Conservation (phyloP, 202 grass and related monocot genomes). For the Carex arenaria region DNA sequence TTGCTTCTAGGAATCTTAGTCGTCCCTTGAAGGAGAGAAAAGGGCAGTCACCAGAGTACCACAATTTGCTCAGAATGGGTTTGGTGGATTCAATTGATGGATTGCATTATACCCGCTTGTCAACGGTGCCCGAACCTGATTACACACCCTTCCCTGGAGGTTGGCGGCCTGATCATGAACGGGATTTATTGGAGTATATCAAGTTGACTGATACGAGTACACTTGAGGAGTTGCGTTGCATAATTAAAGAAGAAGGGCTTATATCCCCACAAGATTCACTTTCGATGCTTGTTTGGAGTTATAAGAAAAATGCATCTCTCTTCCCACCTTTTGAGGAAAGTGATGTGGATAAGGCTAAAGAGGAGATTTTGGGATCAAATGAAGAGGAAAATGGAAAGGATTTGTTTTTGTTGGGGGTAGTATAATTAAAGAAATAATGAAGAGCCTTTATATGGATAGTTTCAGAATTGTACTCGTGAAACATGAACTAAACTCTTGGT, state of each 20-base stretch:
- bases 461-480: background rate
- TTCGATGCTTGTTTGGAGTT: slow-evolving; percentile 95
- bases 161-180: slow-evolving; percentile 81
- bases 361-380: slow-evolving; percentile 37
- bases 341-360: slow-evolving; percentile 33
- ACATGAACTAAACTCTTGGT: background rate
- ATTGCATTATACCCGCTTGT: slow-evolving; percentile 93
- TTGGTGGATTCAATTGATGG: slow-evolving; percentile 86
- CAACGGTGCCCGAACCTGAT: slow-evolving; percentile 91
- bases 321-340: slow-evolving; percentile 41
- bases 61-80: slow-evolving; percentile 92
- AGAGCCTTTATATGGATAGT: background rate
- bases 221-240: slow-evolving; percentile 53
- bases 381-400: slow-evolving; percentile 33
- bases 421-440: background rate
- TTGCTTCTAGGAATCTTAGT: slow-evolving; percentile 92
- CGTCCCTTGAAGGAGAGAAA: slow-evolving; percentile 95
- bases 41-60: slow-evolving; percentile 88
- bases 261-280: slow-evolving; percentile 76
- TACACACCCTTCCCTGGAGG: slow-evolving; percentile 60
- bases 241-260: slow-evolving; percentile 81
- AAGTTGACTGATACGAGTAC: slow-evolving; percentile 59
- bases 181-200: slow-evolving; percentile 84
- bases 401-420: background rate
- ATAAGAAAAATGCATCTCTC: slow-evolving; percentile 81